These are phyloP conservation scores for Penicillium sp. DNA, from an alignment of 2,329 filamentous ascomycete genomes.

Conservation along the genomic window DNA sequence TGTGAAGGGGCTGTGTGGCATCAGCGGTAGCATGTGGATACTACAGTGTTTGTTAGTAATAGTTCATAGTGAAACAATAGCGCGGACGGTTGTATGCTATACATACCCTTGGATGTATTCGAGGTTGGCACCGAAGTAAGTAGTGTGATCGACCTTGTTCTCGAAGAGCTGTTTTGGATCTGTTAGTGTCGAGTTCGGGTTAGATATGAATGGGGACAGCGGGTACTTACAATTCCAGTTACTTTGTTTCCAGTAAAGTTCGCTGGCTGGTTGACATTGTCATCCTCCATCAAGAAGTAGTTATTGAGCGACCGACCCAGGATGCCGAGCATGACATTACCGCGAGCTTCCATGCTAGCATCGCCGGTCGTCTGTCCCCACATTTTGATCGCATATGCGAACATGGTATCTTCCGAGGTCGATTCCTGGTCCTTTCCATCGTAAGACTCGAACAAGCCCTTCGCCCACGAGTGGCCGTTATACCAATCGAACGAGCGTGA, in stretches of 20 bases:
- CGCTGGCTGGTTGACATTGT: constrained; percentile 70
- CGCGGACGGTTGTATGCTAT: constrained; percentile 3
- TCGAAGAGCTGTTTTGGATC: constrained; percentile 65
- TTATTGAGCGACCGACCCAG: constrained; percentile 69
- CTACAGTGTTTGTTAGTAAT: constrained; percentile 49
- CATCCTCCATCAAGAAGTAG: constrained; percentile 77
- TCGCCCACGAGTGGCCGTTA: constrained; percentile 91
- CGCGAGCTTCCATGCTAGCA: constrained; percentile 73
- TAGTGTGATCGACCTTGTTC: constrained; percentile 92
- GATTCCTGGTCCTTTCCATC: constrained; percentile 68
- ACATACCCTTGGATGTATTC: constrained; percentile 66
- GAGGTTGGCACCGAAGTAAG: constrained; percentile 74
- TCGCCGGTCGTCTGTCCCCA: constrained; percentile 83
- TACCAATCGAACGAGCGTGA: constrained; percentile 90
- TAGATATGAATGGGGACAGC: background rate
- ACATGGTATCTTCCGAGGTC: constrained; percentile 86
- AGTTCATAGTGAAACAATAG: background rate
- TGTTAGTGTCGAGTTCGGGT: background rate
- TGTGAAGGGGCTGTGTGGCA: constrained; percentile 66
- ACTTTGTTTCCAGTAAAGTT: constrained; percentile 80
- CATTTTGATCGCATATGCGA: constrained; percentile 85
- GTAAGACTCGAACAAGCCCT: constrained; percentile 53
- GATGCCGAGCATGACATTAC: constrained; percentile 80
- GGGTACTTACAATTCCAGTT: constrained; percentile 52
- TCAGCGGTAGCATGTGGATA: constrained; percentile 80